Base-by-base conservation (phyloP, 108 stramenopile genomes). In the Nitzschia inconspicua region DNA sequence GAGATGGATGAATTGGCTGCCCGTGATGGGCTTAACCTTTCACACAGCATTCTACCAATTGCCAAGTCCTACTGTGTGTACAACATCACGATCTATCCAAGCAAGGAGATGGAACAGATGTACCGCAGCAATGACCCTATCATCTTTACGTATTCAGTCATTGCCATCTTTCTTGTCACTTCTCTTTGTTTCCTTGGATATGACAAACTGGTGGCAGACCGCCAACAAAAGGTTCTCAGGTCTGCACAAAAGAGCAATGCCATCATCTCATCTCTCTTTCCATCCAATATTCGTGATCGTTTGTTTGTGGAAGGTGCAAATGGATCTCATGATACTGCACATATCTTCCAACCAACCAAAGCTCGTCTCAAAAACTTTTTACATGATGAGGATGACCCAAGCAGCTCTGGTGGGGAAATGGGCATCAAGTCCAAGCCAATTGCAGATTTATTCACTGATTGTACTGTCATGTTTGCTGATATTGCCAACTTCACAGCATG, bases 301-400 rank as follows among this genome's bases (percentile, higher is more conserved):
- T 67, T 87, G n/a, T 1, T 84, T 62, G 32, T 41, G 29, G 18
- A 26, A 58, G 8, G 37, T 22, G 39, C 20, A 4, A 42, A 27
- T 6, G n/a, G n/a, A n/a, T n/a, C n/a, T n/a, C n/a, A n/a, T n/a
- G n/a, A n/a, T n/a, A n/a, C n/a, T n/a, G n/a, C n/a, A n/a, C n/a
- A n/a, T n/a, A n/a, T 22, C 7, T 36, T 32, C 9, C 53, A 54
- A 54, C 53, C 53, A 18, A 28, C 53, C 18, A 54, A 54, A 35
- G 37, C 53, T 36, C 53, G 53, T 28, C 7, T 54, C n/a, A 34
- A 36, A 23, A 16, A 32, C 3, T 35, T 54, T 16, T 29, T 54
- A 16, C 31, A 54, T 28, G 19, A 20, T 32, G 53, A 54, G 20
- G 34, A 34, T n/a, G n/a, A n/a, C n/a, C n/a, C n/a, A n/a, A n/a